Evolutionary conservation across 2,329 filamentous ascomycete genomes (phyloP).

Genomic region (Ophiostoma sp.): DNA sequence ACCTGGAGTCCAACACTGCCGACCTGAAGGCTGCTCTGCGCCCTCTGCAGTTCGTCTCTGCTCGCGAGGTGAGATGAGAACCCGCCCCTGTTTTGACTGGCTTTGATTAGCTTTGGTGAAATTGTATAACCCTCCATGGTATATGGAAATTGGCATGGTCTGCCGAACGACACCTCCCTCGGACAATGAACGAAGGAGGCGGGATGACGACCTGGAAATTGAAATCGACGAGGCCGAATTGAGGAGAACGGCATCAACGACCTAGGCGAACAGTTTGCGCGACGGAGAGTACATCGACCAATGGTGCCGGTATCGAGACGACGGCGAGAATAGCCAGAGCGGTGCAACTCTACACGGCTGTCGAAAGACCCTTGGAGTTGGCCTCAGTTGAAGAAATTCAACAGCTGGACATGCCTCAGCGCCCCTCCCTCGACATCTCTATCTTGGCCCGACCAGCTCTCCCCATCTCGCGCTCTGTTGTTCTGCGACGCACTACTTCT

Average conservation of each 20-base stretch:
- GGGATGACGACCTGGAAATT: not conserved
- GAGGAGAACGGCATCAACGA: not conserved
- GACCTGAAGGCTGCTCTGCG: conserved; percentile 95
- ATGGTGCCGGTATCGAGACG: not conserved
- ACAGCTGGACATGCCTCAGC: conserved; percentile 4
- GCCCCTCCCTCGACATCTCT: conserved; percentile 2
- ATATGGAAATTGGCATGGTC: conserved; percentile 7
- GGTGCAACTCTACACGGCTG: not conserved
- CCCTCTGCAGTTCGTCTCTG: conserved; percentile 97
- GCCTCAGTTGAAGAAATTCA: not conserved
- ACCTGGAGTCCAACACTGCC: conserved; percentile 98
- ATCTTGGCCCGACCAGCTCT: not conserved
- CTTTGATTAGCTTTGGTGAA: conserved; percentile 8
- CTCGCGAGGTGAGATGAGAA: conserved; percentile 85
- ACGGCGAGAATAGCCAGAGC: not conserved
- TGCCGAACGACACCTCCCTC: conserved; percentile 3
- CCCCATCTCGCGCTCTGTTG: not conserved
- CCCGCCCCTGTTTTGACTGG: conserved; percentile 16
- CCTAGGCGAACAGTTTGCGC: not conserved
- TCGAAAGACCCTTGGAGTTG: conserved; percentile 14
- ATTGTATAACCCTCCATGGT: conserved; percentile 19
- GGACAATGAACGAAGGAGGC: not conserved
- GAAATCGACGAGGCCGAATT: conserved; percentile 9
- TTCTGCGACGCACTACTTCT: not conserved
- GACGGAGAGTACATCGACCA: conserved; percentile 5